A percentile compares a stretch with the other conserved stretches of the same genome.
Evolutionary conservation across 2,329 filamentous ascomycete genomes (phyloP).

Genomic region (Phoma herbarum): DNA sequence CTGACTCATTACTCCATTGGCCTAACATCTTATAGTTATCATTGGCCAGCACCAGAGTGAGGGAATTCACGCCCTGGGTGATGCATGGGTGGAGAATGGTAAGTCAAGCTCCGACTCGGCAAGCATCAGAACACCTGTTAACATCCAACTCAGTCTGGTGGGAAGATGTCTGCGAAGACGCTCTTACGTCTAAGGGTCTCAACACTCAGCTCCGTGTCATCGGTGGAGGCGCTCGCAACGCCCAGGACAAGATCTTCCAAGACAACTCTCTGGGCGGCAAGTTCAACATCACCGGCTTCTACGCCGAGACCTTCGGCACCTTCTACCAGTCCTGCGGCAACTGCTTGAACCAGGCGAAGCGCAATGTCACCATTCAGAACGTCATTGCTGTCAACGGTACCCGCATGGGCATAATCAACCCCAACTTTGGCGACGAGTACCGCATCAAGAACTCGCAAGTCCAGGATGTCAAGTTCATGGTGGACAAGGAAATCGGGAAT

Average conservation of each 20-base stretch:
- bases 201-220: constrained; percentile 41
- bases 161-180: constrained; percentile 41
- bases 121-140: background rate
- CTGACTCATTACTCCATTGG: background rate
- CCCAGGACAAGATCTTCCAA: constrained; percentile 38
- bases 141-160: constrained; percentile 32
- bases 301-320: constrained; percentile 37
- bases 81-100: constrained; percentile 43
- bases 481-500: constrained; percentile 40
- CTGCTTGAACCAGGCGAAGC: constrained; percentile 39
- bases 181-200: constrained; percentile 35
- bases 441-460: constrained; percentile 36
- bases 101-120: background rate
- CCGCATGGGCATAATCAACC: constrained; percentile 40
- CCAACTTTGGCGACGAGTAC: constrained; percentile 39
- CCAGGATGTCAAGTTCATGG: constrained; percentile 30
- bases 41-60: constrained; percentile 41
- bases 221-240: constrained; percentile 38
- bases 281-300: constrained; percentile 38
- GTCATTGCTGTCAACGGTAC: constrained; percentile 37
- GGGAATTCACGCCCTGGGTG: constrained; percentile 37
- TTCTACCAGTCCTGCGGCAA: constrained; percentile 40
- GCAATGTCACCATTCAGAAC: constrained; percentile 40
- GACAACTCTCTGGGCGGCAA: constrained; percentile 34
- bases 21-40: constrained; percentile 3